Evolutionary conservation across 345 rosid genomes (phyloP).

Genomic region (Hibiscus trionum): DNA sequence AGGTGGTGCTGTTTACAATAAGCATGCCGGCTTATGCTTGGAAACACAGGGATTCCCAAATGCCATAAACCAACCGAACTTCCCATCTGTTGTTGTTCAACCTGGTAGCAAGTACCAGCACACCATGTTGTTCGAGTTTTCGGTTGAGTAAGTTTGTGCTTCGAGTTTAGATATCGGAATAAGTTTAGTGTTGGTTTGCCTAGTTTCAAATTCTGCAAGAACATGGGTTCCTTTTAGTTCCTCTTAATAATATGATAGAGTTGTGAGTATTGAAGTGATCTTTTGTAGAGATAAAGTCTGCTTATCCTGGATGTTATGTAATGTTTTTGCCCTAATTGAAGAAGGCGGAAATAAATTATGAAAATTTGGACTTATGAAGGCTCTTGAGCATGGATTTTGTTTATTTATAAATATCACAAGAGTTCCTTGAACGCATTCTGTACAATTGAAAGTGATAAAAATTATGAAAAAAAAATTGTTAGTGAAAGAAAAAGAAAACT

Average conservation of each 20-base stretch:
- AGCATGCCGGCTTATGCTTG: constrained; percentile 79
- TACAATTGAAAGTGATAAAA: too few species aligned
- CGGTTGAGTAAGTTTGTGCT: constrained; percentile 32
- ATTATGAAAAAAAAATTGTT: too few species aligned
- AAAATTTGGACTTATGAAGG: not conserved
- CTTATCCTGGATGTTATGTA: not conserved
- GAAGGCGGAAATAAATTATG: not conserved
- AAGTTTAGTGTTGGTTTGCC: not conserved
- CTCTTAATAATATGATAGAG: not conserved
- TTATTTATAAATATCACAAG: too few species aligned
- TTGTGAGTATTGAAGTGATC: not conserved
- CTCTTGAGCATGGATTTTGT: too few species aligned
- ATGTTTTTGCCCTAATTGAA: not conserved
- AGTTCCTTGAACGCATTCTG: too few species aligned
- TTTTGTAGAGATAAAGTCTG: not conserved
- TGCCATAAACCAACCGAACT: constrained; percentile 71
- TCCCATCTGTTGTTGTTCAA: constrained; percentile 67
- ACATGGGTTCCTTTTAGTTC: not conserved
- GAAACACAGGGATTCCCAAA: constrained; percentile 92
- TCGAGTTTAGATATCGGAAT: constrained; percentile 8
- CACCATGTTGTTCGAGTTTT: constrained; percentile 76
- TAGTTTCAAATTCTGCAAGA: not conserved
- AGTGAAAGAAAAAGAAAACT: too few species aligned
- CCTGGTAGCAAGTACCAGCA: constrained; percentile 77
- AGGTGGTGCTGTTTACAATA: constrained; percentile 65